These are phyloP conservation scores for Rhizopus delemar DNA, from an alignment of 371 early-diverging fungal species.

Conservation along the genomic window DNA sequence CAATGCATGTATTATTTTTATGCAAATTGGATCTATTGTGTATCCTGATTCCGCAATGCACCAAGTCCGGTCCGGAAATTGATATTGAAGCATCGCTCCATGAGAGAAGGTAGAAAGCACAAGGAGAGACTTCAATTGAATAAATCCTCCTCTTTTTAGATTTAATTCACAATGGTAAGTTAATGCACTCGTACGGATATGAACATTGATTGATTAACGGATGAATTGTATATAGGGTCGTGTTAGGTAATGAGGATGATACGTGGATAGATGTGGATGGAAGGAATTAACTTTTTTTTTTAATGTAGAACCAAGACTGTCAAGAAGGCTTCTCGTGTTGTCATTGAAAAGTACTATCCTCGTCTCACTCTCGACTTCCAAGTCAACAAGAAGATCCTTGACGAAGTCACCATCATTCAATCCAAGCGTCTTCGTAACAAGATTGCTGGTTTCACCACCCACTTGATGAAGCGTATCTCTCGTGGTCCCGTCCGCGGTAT, in stretches of 20 bases:
- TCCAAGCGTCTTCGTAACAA: slow-evolving; percentile 99
- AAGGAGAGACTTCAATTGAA: not conserved
- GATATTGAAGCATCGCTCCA: no score
- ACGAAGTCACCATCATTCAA: slow-evolving; percentile 97
- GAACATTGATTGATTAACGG: not conserved
- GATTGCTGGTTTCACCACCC: slow-evolving; percentile 99
- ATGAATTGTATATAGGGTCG: slow-evolving; percentile 20
- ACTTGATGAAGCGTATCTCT: slow-evolving; percentile 99
- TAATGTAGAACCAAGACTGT: slow-evolving; percentile 94
- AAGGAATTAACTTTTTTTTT: not conserved
- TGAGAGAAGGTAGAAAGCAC: not conserved
- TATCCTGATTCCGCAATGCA: no score
- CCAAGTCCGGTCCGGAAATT: no score
- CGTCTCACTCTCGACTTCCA: slow-evolving; percentile 99
- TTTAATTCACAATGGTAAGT: slow-evolving; percentile 23
- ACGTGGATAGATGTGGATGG: no score
- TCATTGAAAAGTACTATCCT: slow-evolving; percentile 99
- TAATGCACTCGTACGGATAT: not conserved
- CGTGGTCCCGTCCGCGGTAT: slow-evolving; percentile 99
- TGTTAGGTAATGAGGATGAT: slow-evolving; percentile 12
- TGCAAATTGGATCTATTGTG: no score
- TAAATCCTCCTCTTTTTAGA: slow-evolving; percentile 21
- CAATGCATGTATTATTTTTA: no score
- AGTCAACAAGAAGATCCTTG: slow-evolving; percentile 99
- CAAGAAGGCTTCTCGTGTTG: slow-evolving; percentile 99